These are phyloP conservation scores for Aspergillus fructus DNA, from an alignment of 2,329 filamentous ascomycete genomes.

Conservation along the genomic window DNA sequence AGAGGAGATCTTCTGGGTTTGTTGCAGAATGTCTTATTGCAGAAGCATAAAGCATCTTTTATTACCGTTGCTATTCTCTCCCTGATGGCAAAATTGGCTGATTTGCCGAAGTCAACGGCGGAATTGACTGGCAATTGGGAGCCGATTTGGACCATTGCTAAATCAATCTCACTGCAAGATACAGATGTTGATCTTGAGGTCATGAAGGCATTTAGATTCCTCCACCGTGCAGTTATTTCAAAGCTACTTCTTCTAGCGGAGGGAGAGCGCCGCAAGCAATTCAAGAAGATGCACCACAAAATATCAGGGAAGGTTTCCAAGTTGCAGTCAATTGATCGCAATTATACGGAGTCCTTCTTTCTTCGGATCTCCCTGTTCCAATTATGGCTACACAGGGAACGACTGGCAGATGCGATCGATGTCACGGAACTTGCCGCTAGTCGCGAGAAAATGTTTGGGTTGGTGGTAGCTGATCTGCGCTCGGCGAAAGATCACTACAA, in stretches of 20 bases:
- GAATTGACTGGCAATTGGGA: constrained; percentile 36
- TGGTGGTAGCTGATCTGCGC: constrained; percentile 36
- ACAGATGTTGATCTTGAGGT: constrained; percentile 34
- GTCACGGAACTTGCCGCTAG: constrained; percentile 30
- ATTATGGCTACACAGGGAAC: constrained; percentile 32
- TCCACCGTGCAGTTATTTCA: constrained; percentile 35
- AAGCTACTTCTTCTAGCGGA: constrained; percentile 37
- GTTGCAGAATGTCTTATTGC: constrained; percentile 33
- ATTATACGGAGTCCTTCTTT: constrained; percentile 39
- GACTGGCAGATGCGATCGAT: constrained; percentile 30
- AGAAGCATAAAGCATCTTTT: constrained; percentile 26
- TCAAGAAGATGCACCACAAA: constrained; percentile 36
- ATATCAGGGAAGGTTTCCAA: constrained; percentile 31
- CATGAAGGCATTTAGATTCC: constrained; percentile 38
- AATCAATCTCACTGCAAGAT: constrained; percentile 32
- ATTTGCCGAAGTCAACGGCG: constrained; percentile 40
- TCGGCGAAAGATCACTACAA: constrained; percentile 35
- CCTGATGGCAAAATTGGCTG: constrained; percentile 40
- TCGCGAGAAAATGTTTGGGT: constrained; percentile 34
- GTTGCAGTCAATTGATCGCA: constrained; percentile 30
- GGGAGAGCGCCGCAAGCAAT: constrained; percentile 32
- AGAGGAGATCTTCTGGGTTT: constrained; percentile 35
- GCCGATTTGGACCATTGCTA: constrained; percentile 37
- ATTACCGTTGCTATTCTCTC: constrained; percentile 34
- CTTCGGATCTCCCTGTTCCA: constrained; percentile 35